A percentile compares a stretch with the other conserved stretches of the same genome.
Conservation (phyloP, 495 filamentous ascomycete genomes). For the Paragyromitra xinjiangensis region DNA sequence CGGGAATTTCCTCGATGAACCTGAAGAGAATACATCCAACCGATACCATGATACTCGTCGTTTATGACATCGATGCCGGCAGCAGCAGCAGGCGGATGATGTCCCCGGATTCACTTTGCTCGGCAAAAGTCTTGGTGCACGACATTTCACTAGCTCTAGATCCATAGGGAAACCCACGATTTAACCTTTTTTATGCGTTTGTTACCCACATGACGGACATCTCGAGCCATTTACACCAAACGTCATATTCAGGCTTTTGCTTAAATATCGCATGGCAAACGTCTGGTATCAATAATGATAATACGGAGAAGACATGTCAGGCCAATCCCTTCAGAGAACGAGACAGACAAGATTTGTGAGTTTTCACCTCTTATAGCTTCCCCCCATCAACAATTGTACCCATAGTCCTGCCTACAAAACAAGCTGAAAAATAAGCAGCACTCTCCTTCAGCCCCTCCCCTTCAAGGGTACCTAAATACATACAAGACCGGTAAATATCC, state of each 20-base stretch:
- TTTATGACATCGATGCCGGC: background rate
- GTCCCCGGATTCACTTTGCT: constrained; percentile 18
- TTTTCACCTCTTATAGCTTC: background rate
- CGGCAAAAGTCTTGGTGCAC: constrained; percentile 12
- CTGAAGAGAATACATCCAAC: background rate
- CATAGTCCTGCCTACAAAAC: background rate
- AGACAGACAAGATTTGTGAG: background rate
- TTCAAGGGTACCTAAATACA: background rate
- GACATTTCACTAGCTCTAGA: constrained; percentile 14
- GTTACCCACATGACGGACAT: background rate
- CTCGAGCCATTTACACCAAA: background rate
- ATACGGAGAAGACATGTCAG: background rate
- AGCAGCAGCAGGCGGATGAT: background rate
- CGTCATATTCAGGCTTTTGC: background rate
- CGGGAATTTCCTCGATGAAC: background rate
- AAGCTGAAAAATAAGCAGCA: background rate
- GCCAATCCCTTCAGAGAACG: background rate
- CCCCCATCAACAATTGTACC: background rate
- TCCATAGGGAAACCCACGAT: constrained; percentile 1
- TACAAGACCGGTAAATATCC: background rate
- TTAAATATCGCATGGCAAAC: background rate
- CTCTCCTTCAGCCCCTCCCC: background rate
- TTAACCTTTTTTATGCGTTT: too few relatives aligned
- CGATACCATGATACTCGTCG: background rate
- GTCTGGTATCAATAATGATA: background rate